These are phyloP conservation scores for Penicillium thymicola DNA, from an alignment of 2,329 filamentous ascomycete genomes.

Conservation along the genomic window DNA sequence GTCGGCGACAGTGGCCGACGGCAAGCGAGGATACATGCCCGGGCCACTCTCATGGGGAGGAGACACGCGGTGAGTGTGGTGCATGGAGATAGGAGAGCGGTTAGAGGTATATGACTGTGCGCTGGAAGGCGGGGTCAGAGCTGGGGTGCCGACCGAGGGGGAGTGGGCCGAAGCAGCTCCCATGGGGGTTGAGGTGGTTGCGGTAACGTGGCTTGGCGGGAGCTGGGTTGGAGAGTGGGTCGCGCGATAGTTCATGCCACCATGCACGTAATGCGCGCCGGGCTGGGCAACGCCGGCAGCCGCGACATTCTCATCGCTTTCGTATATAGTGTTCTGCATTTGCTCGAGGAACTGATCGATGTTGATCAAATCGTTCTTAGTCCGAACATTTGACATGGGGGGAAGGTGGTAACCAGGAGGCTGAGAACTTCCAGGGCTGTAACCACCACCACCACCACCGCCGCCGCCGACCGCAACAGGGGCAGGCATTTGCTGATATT, in stretches of 20 bases:
- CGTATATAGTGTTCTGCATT: slow-evolving; percentile 94
- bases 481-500: slow-evolving; percentile 52
- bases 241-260: slow-evolving; percentile 51
- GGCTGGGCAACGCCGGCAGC: slow-evolving; percentile 74
- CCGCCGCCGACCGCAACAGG: slow-evolving; percentile 55
- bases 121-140: slow-evolving; percentile 60
- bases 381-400: slow-evolving; percentile 80
- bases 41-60: slow-evolving; percentile 49
- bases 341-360: slow-evolving; percentile 94
- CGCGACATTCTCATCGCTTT: slow-evolving; percentile 79
- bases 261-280: slow-evolving; percentile 62
- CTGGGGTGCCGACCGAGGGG: slow-evolving; percentile 55
- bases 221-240: slow-evolving; percentile 53
- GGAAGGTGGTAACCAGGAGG: slow-evolving; percentile 82
- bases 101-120: slow-evolving; percentile 62
- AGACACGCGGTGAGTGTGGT: slow-evolving; percentile 51
- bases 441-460: slow-evolving; percentile 38
- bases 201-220: slow-evolving; percentile 41
- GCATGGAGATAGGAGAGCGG: slow-evolving; percentile 57
- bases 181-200: slow-evolving; percentile 39
- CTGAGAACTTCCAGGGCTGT: slow-evolving; percentile 57
- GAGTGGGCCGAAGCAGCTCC: slow-evolving; percentile 44
- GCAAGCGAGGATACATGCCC: slow-evolving; percentile 62
- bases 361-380: slow-evolving; percentile 88
- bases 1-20: slow-evolving; percentile 57